phyloP scores from a whole-genome alignment of 306 rosid genomes.

The Benincasa hispida region DNA sequence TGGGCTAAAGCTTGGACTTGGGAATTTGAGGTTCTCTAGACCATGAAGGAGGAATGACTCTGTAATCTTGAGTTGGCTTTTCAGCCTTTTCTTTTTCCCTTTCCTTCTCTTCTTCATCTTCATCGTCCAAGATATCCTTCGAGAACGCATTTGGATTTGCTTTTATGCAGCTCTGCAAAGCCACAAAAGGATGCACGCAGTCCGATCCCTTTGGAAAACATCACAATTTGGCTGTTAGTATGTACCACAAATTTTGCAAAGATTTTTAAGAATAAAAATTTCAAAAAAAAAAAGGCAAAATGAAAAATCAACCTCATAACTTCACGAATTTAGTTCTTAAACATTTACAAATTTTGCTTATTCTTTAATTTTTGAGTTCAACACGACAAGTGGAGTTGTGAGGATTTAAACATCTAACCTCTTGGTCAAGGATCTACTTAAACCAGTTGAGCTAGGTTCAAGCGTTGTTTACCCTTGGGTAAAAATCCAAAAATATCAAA shows the following conservation, averaged over 20 bases:
- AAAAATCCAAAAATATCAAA: background rate
- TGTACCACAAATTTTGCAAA: background rate
- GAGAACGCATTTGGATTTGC: slow-evolving; percentile 78
- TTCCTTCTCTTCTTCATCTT: slow-evolving; percentile 25
- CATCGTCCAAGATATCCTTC: slow-evolving; percentile 33
- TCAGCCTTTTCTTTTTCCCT: slow-evolving; percentile 8
- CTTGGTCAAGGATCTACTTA: no score
- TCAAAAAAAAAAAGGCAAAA: no score
- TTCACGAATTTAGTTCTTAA: background rate
- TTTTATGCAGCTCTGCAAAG: slow-evolving; percentile 82
- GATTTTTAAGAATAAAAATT: background rate
- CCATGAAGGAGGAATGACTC: slow-evolving; percentile 63
- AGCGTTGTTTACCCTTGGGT: no score
- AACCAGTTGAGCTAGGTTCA: no score
- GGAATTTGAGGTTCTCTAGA: slow-evolving; percentile 42
- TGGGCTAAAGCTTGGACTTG: slow-evolving; percentile 45
- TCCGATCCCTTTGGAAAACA: slow-evolving; percentile 67
- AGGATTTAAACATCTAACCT: no score
- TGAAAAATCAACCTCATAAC: background rate
- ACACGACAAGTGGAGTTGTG: no score
- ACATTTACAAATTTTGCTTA: background rate
- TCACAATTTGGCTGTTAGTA: slow-evolving; percentile 7
- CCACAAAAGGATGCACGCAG: slow-evolving; percentile 74
- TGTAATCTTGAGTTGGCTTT: slow-evolving; percentile 29
- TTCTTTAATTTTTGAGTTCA: no score